Evolutionary conservation across 2,329 filamentous ascomycete species (phyloP), one percentile per base, ranked within the genome.

Genomic region (Mariannaea sp.): DNA sequence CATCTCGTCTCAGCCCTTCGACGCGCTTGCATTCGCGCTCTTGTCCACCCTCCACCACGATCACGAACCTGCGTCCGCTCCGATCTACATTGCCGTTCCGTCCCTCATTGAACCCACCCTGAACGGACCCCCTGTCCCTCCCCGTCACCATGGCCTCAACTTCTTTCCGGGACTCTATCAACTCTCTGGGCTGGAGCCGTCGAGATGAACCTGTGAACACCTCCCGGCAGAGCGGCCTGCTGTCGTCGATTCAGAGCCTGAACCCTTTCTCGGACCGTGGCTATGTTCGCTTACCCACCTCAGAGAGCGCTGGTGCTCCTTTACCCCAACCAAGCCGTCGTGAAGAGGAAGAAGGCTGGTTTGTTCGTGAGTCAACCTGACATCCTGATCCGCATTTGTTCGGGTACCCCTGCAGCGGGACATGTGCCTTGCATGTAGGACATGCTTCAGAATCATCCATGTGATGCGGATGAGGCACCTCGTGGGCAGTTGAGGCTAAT

Each of bases 311-410:
- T 29, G 92, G 91, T 42, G 92, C 93, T 60, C 92, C 92, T 61
- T 77, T 97, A 43, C 93, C 93, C 46, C 92, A 92, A 56, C 85
- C 90, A 57, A 90, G 73, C 69, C 83, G 92, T 68, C 86, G 92
- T 65, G 92, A 97, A 70, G 94, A 97, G 74, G 93, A 97, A 71
- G 94, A 97, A 75, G 90, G 87, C 60, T 97, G 90, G 86, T 92
- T 97, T 84, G 87, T 89, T 68, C 80, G 94, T 99, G 84, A 93
- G 94, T 84, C 58, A 68, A 65, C 57, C 60, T 57, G 51, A 54
- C 49, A 58, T 61, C 43, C 58, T 56, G 49, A 57, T 57, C 51
- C 47, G 49, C 59, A 53, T 57, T 58, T 60, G 65, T 59, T 69
- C 66, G 61, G 58, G 65, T 8, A 68, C 70, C 73, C 72, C 71